Base-by-base conservation (phyloP, 305 asterid species). In the Ajuga reptans region DNA sequence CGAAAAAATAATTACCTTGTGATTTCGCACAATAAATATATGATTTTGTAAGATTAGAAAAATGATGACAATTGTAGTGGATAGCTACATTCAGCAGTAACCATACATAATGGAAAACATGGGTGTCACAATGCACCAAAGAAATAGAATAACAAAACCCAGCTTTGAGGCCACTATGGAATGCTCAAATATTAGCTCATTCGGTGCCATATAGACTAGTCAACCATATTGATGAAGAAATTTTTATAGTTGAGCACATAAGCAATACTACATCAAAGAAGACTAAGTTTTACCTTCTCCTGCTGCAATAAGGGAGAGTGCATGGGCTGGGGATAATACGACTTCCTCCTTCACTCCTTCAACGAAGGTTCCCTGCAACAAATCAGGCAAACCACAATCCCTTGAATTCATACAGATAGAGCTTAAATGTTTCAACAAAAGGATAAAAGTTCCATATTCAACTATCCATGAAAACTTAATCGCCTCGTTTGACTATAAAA, bases 321-420 rank as follows among this genome's bases (percentile, higher is more conserved):
- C 99, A 76, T 94, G 99, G 51, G 99, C 99, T 56, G 99, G 97
- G 73, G 99, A 94, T 59, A 94, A 78, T 70, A 94, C 87, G 55
- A 94, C 99, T 78, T 94, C 99, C 81, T 94, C 99, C 80, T 94
- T 94, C 45, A 94, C 89, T 76, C 99, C 99, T 80, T 94, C 99
- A 59, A 94, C 91, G 74, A 89, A 94, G 75, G 95, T 88, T 61
- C 99, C 99, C 99, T 94, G 79, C 64, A 57, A 77, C 54, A 63
- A 69, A 79, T 66, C 63, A 75, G 63, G 56, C 9, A 73, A 51
- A 60, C 29, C 56, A 74, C 56, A 66, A 36, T 5, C 41, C 47
- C 49, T 12, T 47, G 5, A 51, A 63, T 29, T 39, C 15, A 43
- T 49, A 45, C 36, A 47, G 58, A 61, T 8, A 53, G 41, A 47